Evolutionary conservation across 2,329 filamentous ascomycete genomes (phyloP), one percentile per base, ranked within the genome.

Genomic region (Laburnicola sp.): DNA sequence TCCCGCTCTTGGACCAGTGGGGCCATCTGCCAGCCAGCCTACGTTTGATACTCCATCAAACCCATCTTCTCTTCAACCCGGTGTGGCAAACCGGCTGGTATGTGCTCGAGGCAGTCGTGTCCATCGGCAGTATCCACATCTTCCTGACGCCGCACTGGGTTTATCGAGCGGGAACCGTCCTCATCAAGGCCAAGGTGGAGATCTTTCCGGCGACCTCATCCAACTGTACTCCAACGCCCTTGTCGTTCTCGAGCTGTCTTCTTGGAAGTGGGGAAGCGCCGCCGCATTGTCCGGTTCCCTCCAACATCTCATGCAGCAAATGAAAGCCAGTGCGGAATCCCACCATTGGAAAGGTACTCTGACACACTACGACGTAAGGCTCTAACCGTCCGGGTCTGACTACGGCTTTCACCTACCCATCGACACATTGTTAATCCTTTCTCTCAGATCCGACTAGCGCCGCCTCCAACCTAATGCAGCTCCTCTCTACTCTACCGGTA

Each of bases 71-170:
- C 4, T 48, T 71, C 2, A 66, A 69, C 21, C 69, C 69, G 6
- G 60, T 58, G 35, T 71, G 68, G 68, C 62, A 60, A 23, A 67
- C 57, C 45, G 68, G 67, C 26, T 71, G 65, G 66, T 57, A 53
- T 21, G 52, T 64, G 4, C 55, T 69, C 34, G 69, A 72, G 45
- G 62, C 64, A 23, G 69, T 70, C 8, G 67, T 72, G 4, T 60
- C 61, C 34, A 51, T 57, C 2, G 68, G 66, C 7, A 59, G 60
- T 39, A 62, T 70, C 6, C 66, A 72, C 53, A 61, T 62, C 3
- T 72, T 64, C 34, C 47, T 68, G 5, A 72, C 69, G 1, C 69
- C 69, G 10, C 66, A 72, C 46, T 72, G 69, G 69, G 68, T 72
- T 1, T 71, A 69, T 48, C 60, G 63, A 40, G 68, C 69, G 6